These are phyloP conservation scores for Darksidea phi DNA, from an alignment of 495 filamentous ascomycete genomes.

Conservation along the genomic window DNA sequence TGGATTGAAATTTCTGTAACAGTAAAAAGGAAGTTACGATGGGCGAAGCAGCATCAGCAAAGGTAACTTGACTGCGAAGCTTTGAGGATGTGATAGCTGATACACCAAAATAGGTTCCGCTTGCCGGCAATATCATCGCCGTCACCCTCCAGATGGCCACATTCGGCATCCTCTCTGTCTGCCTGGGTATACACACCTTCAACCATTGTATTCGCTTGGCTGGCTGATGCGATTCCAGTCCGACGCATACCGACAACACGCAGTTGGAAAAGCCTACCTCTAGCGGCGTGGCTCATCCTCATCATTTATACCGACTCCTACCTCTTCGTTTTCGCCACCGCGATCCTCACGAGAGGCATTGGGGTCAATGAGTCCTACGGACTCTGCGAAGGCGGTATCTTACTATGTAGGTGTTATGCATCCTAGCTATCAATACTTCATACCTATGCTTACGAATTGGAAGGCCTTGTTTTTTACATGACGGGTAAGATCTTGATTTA, in stretches of 20 bases:
- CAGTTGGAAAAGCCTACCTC: slow-evolving; percentile 48
- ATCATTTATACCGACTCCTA: slow-evolving; percentile 54
- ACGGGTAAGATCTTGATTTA: slow-evolving; percentile 58
- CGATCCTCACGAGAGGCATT: slow-evolving; percentile 51
- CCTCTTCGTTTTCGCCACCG: slow-evolving; percentile 52
- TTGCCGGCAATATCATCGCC: slow-evolving; percentile 45
- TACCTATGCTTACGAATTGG: not conserved
- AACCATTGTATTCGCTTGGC: not conserved
- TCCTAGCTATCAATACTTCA: too few species aligned
- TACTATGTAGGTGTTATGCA: slow-evolving; percentile 46
- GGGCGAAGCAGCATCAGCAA: too few species aligned
- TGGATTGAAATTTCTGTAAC: too few species aligned
- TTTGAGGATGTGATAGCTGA: too few species aligned
- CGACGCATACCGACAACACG: slow-evolving; percentile 38
- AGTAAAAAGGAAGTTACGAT: too few species aligned
- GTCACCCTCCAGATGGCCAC: slow-evolving; percentile 48
- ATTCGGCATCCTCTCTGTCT: slow-evolving; percentile 46
- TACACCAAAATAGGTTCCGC: slow-evolving; percentile 9
- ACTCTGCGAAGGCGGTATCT: slow-evolving; percentile 51
- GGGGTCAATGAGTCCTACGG: slow-evolving; percentile 46
- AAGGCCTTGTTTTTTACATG: slow-evolving; percentile 49
- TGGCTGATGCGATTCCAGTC: slow-evolving; percentile 5
- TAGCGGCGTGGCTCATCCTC: slow-evolving; percentile 51
- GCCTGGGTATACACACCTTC: slow-evolving; percentile 44
- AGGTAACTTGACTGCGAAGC: too few species aligned